phyloP scores from a whole-genome alignment of 1,284 basidiomycete genomes.

The Ustilago crameri region DNA sequence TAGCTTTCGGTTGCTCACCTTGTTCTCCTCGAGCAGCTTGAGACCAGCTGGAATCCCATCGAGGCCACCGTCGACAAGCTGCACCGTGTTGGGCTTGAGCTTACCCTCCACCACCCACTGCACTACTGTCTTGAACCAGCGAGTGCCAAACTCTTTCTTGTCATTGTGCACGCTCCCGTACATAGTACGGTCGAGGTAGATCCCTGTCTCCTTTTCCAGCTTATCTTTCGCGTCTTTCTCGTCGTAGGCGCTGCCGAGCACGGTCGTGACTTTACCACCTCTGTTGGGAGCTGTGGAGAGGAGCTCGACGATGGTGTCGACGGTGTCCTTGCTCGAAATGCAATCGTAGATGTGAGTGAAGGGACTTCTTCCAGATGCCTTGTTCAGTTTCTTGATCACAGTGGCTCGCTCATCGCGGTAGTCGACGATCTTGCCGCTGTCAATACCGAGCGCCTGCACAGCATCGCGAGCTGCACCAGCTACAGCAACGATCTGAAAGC shows the following conservation, averaged over 20 bases:
- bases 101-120: constrained; percentile 57
- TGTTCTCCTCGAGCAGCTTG: constrained; percentile 50
- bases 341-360: constrained; percentile 60
- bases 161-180: constrained; percentile 25
- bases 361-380: constrained; percentile 15
- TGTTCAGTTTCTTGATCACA: constrained; percentile 42
- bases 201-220: constrained; percentile 15
- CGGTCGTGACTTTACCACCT: constrained; percentile 21
- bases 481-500: constrained; percentile 65
- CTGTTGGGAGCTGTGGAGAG: constrained; percentile 32
- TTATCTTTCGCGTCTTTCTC: constrained; percentile 11
- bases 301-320: constrained; percentile 42
- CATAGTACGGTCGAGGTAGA: constrained; percentile 11
- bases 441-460: constrained; percentile 14
- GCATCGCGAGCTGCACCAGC: constrained; percentile 36
- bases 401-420: constrained; percentile 46
- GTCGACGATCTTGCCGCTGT: constrained; percentile 23
- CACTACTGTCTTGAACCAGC: constrained; percentile 53
- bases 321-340: constrained; percentile 43
- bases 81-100: constrained; percentile 55
- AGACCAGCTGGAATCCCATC: constrained; percentile 47
- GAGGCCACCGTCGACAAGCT: constrained; percentile 51
- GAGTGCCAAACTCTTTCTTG: constrained; percentile 43
- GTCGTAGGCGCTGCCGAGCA: constrained; percentile 11
- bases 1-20: constrained; percentile 66